A percentile compares a stretch with the other conserved stretches of the same genome.
These are phyloP conservation scores for Entomortierella lignicola DNA, from an alignment of 192 early-diverging fungal genomes.

Conservation along the genomic window DNA sequence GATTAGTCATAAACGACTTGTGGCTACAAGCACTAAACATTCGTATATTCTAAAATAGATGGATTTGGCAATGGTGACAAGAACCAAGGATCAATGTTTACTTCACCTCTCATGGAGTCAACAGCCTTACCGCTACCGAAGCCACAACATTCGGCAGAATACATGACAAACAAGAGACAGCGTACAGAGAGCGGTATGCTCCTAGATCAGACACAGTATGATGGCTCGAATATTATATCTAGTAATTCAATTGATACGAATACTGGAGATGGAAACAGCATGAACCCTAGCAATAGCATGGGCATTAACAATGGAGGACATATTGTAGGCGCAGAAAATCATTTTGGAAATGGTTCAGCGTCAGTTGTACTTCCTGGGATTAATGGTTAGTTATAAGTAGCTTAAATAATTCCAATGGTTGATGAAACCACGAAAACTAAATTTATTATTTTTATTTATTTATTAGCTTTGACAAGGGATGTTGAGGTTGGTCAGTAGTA, in stretches of 20 bases:
- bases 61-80: not conserved
- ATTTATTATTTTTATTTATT: not conserved
- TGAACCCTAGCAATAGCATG: not conserved
- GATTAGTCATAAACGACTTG: no score
- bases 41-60: not conserved
- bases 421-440: no score
- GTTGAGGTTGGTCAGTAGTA: constrained; percentile 6
- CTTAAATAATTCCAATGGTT: not conserved
- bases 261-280: not conserved
- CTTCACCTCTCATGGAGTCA: not conserved
- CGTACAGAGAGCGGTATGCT: constrained; percentile 1
- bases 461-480: constrained; percentile 4
- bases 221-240: not conserved
- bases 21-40: no score
- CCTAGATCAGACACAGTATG: not conserved
- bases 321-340: no score
- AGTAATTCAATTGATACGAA: not conserved
- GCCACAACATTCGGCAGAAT: not conserved
- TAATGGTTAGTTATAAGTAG: constrained; percentile 2
- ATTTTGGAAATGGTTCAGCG: not conserved
- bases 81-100: not conserved
- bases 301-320: not conserved
- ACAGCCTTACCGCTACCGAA: not conserved
- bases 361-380: constrained; percentile 16
- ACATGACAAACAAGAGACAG: not conserved